Base-by-base conservation (phyloP, 2,329 filamentous ascomycete genomes). In the Colletotrichum tanaceti region DNA sequence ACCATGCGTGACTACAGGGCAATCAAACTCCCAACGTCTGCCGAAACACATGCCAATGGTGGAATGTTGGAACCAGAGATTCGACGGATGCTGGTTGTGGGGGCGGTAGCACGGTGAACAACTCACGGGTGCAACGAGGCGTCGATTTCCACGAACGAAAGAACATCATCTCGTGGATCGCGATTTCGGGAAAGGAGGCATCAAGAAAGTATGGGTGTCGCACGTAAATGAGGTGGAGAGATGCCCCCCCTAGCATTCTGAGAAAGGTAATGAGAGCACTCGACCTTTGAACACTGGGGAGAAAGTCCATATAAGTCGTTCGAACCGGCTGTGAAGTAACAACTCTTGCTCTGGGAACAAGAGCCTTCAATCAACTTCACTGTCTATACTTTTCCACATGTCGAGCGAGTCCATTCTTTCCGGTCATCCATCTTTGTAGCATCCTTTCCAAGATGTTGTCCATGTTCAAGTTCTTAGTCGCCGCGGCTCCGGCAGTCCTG, bases 401-500 rank as follows among this genome's bases (percentile, higher is more conserved):
- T 28, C n/a, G n/a, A n/a, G n/a, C 28, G 28, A 28, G 28, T 28
- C 7, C 28, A 28, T 28, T 28, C 28, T 9, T 28, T 28, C 28
- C 7, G 1, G 1, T 9, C 28, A 28, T 28, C 7, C 3, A 28
- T 28, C n/a, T 28, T 28, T 28, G 5, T 1, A 28, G 5, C 28
- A 28, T 28, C 4, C 28, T 28, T 28, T 20, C n/a, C 6, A 41
- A 41, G 38, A 65, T 65, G 63, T 32, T 65, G 55, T 32, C 39
- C 5, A 18, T 57, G 35, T 20, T 60, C 63, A 66, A 61, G 32
- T 44, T 61, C 35, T n/a, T 66, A 14, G 24, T 55, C 24, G 50
- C 52, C 20, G 46, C 52, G 6, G 49, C 59, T n/a, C 63, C 63
- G 41, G 57, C 44, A 41, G 63, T 49, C 52, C 63, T 66, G 50